These are phyloP conservation scores for Globisporangium splendens DNA, from an alignment of 352 stramenopile genomes.

Conservation along the genomic window DNA sequence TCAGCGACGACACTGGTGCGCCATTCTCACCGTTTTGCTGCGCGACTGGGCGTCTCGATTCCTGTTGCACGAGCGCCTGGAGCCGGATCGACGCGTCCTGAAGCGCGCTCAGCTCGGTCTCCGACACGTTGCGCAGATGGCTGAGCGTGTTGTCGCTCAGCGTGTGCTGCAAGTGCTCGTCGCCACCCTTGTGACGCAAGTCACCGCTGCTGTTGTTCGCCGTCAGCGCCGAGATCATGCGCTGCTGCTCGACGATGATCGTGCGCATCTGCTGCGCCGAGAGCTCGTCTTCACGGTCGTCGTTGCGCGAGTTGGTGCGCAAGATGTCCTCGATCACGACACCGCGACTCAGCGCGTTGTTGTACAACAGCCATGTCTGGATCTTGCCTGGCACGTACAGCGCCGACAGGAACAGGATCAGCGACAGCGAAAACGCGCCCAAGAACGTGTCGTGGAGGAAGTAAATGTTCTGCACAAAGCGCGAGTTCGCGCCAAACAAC, in stretches of 20 bases:
- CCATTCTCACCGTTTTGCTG: slow-evolving; percentile 27
- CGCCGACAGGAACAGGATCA: slow-evolving; percentile 91
- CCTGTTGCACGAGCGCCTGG: slow-evolving; percentile 58
- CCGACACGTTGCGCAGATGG: slow-evolving; percentile 61
- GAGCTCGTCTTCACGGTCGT: slow-evolving; percentile 69
- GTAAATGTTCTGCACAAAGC: slow-evolving; percentile 90
- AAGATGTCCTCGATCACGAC: slow-evolving; percentile 98
- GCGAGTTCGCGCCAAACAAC: slow-evolving; percentile 86
- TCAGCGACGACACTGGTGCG: slow-evolving; percentile 36
- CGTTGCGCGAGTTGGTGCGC: slow-evolving; percentile 57
- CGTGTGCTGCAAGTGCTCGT: slow-evolving; percentile 51
- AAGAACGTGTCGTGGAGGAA: slow-evolving; percentile 94
- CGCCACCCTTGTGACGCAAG: slow-evolving; percentile 18
- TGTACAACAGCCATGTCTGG: slow-evolving; percentile 97
- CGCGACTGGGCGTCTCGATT: slow-evolving; percentile 27
- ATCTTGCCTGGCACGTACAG: slow-evolving; percentile 90
- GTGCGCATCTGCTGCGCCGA: slow-evolving; percentile 72
- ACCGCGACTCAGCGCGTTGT: slow-evolving; percentile 94
- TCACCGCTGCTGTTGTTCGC: slow-evolving; percentile 56
- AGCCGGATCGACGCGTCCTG: slow-evolving; percentile 60
- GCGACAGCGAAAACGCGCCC: slow-evolving; percentile 89
- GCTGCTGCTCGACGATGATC: slow-evolving; percentile 78
- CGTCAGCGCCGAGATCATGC: slow-evolving; percentile 65
- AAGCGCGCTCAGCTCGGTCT: slow-evolving; percentile 59
- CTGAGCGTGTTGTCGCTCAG: slow-evolving; percentile 71